These are phyloP conservation scores for Akanthomyces uredinophilus DNA, from an alignment of 2,329 filamentous ascomycete species.

Conservation along the genomic window DNA sequence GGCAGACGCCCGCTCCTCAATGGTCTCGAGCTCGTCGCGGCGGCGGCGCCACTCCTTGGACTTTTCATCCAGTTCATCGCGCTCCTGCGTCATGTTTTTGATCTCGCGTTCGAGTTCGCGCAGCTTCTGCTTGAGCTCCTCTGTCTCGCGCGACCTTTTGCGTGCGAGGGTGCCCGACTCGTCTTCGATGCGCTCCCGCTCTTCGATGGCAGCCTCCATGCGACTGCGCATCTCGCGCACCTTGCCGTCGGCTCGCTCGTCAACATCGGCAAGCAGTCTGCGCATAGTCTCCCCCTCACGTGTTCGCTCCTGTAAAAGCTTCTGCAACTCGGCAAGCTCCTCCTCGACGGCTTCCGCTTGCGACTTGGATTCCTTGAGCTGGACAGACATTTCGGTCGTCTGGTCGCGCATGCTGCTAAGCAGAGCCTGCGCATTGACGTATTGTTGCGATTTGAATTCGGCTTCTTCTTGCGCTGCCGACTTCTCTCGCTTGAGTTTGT, in stretches of 20 bases:
- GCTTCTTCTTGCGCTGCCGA: constrained; percentile 69
- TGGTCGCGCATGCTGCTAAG: constrained; percentile 93
- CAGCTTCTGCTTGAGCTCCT: constrained; percentile 74
- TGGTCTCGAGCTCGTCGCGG: constrained; percentile 69
- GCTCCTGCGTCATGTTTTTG: constrained; percentile 65
- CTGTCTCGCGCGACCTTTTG: constrained; percentile 73
- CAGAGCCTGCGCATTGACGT: constrained; percentile 76
- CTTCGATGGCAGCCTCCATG: constrained; percentile 87
- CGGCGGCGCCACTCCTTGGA: constrained; percentile 70
- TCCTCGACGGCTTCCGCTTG: constrained; percentile 85
- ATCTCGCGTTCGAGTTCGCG: constrained; percentile 77
- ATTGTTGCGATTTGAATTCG: constrained; percentile 78
- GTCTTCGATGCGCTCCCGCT: constrained; percentile 87
- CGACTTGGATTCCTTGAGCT: constrained; percentile 82
- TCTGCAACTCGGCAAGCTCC: constrained; percentile 82
- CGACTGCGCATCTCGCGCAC: constrained; percentile 83
- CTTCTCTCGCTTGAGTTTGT: constrained; percentile 63
- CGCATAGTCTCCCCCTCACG: constrained; percentile 95
- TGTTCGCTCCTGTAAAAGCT: constrained; percentile 79
- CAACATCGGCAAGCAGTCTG: constrained; percentile 77
- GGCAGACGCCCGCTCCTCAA: constrained; percentile 61
- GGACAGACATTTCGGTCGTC: constrained; percentile 77
- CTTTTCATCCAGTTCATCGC: constrained; percentile 68
- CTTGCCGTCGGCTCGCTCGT: constrained; percentile 73
- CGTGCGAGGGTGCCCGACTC: constrained; percentile 75